phyloP scores from a whole-genome alignment of 495 filamentous ascomycete species.

The Lasiosphaeris hirsuta region DNA sequence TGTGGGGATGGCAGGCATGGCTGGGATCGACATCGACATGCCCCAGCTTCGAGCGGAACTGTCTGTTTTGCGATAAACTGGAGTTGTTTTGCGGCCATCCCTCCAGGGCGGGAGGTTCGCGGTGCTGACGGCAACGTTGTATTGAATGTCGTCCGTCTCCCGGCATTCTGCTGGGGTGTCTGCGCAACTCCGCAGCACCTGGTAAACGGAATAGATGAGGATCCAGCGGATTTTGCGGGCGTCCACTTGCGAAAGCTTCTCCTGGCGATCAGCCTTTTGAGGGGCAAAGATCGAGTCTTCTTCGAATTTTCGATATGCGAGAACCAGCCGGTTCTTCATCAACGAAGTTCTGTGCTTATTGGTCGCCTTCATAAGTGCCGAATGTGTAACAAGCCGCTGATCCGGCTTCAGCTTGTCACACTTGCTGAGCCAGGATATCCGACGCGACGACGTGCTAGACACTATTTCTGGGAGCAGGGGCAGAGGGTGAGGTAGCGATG shows the following conservation, averaged over 20 bases:
- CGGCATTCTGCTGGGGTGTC: conserved; percentile 36
- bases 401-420: conserved; percentile 33
- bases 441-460: conserved; percentile 12
- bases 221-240: conserved; percentile 68
- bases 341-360: conserved; percentile 32
- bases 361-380: conserved; percentile 40
- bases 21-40: conserved; percentile 1
- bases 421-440: conserved; percentile 31
- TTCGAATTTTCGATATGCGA: conserved; percentile 46
- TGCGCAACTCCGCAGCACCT: conserved; percentile 56
- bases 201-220: conserved; percentile 64
- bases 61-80: conserved; percentile 22
- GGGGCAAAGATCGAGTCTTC: conserved; percentile 38
- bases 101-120: conserved; percentile 42
- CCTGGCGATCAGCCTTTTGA: conserved; percentile 34
- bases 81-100: conserved; percentile 17
- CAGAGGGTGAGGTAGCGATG: conserved; percentile 53
- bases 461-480: conserved; percentile 53
- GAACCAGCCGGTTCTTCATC: conserved; percentile 38
- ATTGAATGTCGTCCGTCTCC: conserved; percentile 31
- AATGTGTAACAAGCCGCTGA: conserved; percentile 31
- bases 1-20: conserved; percentile 1
- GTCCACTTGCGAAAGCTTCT: conserved; percentile 47
- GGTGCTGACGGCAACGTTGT: conserved; percentile 42
- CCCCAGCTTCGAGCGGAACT: conserved; percentile 6